phyloP scores from a whole-genome alignment of 495 filamentous ascomycete species.

The Platismatia glauca region DNA sequence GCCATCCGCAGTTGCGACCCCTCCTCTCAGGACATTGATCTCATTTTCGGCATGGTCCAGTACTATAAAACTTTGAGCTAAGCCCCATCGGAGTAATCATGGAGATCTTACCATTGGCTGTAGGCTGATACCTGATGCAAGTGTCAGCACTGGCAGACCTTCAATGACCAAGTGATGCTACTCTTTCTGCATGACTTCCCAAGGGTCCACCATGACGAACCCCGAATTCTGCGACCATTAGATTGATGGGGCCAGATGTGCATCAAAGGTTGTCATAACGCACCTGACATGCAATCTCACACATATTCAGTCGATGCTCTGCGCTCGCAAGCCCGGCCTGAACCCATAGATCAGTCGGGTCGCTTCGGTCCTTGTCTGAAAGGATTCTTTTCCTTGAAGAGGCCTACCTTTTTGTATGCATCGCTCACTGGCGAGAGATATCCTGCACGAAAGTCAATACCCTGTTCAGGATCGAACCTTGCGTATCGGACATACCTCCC shows the following conservation, averaged over 20 bases:
- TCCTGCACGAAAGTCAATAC: background rate
- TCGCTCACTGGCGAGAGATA: constrained; percentile 20
- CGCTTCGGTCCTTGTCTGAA: background rate
- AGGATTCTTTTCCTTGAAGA: constrained; percentile 25
- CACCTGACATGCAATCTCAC: constrained; percentile 63
- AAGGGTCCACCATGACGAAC: constrained; percentile 84
- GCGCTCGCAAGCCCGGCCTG: constrained; percentile 50
- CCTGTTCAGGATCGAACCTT: background rate
- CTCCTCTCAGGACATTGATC: constrained; percentile 41
- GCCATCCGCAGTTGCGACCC: constrained; percentile 16
- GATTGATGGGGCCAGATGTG: background rate
- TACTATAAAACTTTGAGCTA: constrained; percentile 1
- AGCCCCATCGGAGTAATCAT: too few relatives aligned
- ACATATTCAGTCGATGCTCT: constrained; percentile 49
- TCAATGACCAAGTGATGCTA: constrained; percentile 10
- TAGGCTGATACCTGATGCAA: background rate
- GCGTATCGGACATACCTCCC: constrained; percentile 1
- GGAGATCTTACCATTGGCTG: background rate
- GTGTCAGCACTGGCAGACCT: background rate
- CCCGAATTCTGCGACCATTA: constrained; percentile 44
- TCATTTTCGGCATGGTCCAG: constrained; percentile 22
- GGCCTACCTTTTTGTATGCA: constrained; percentile 37
- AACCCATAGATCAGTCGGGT: background rate
- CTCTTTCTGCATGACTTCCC: constrained; percentile 61
- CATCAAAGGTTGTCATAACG: background rate